Conservation (phyloP, 768 basidiomycete genomes). For the Cystobasidium onofrii region DNA sequence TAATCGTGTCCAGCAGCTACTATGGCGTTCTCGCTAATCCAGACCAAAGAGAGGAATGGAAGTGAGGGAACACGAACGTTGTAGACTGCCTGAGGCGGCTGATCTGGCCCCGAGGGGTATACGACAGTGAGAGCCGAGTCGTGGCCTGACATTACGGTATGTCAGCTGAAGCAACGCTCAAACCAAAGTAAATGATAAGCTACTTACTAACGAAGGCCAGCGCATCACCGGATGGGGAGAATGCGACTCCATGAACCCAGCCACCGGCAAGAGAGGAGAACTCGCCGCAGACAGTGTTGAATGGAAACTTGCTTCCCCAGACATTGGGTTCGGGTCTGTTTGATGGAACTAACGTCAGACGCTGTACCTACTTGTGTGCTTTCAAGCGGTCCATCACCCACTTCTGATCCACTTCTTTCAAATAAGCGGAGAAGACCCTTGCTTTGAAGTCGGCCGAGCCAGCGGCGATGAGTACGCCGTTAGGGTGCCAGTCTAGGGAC, state of each 20-base stretch:
- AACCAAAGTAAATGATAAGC: no score
- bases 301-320: slow-evolving; percentile 97
- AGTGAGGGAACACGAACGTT: slow-evolving; percentile 68
- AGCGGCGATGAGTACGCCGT: slow-evolving; percentile 91
- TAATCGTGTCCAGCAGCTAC: slow-evolving; percentile 97
- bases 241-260: slow-evolving; percentile 92
- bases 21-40: slow-evolving; percentile 71
- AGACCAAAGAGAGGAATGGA: slow-evolving; percentile 74
- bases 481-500: slow-evolving; percentile 95
- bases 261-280: slow-evolving; percentile 81
- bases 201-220: slow-evolving; percentile 84
- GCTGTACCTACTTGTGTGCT: neutral
- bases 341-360: neutral
- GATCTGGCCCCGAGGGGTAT: slow-evolving; percentile 64
- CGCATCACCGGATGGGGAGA: slow-evolving; percentile 91
- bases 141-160: slow-evolving; percentile 56
- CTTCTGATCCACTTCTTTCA: slow-evolving; percentile 96
- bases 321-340: slow-evolving; percentile 72
- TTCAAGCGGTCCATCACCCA: slow-evolving; percentile 44
- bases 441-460: slow-evolving; percentile 98
- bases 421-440: slow-evolving; percentile 92
- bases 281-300: slow-evolving; percentile 95
- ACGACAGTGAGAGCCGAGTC: slow-evolving; percentile 89
- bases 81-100: slow-evolving; percentile 52
- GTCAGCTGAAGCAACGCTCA: no score